phyloP scores from a whole-genome alignment of 139 green algal species.

The Micractinium conductrix region DNA sequence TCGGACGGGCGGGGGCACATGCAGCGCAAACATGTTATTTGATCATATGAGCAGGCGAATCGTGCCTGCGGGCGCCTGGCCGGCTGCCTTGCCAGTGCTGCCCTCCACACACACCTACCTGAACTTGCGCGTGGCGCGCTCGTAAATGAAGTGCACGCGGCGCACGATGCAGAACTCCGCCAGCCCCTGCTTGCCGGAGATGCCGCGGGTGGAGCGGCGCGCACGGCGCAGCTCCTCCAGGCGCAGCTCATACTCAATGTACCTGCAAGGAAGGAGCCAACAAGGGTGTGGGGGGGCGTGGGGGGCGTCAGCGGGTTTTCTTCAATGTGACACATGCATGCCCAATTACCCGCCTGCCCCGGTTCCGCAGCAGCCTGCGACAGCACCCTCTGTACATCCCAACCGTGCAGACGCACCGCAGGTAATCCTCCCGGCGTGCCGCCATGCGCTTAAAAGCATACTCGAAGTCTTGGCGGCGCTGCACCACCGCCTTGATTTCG shows the following conservation, averaged over 20 bases:
- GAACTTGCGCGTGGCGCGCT: conserved; percentile 89
- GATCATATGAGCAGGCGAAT: too few relatives aligned
- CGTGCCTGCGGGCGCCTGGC: too few relatives aligned
- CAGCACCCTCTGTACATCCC: too few relatives aligned
- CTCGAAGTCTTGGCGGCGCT: conserved; percentile 85
- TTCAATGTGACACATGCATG: too few relatives aligned
- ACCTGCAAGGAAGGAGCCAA: conserved; percentile 50
- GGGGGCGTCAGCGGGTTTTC: too few relatives aligned
- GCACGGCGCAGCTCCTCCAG: conserved; percentile 79
- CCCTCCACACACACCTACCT: too few relatives aligned
- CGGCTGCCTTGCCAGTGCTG: too few relatives aligned
- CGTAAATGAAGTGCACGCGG: conserved; percentile 92
- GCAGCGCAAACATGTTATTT: too few relatives aligned
- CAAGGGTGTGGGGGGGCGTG: too few relatives aligned
- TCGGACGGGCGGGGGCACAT: too few relatives aligned
- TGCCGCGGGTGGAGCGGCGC: conserved; percentile 54
- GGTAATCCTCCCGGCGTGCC: conserved; percentile 80
- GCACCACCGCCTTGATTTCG: conserved; percentile 84
- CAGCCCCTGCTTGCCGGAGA: conserved; percentile 63
- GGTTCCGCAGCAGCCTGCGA: too few relatives aligned
- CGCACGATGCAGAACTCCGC: conserved; percentile 74
- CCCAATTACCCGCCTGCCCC: too few relatives aligned
- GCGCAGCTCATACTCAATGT: conserved; percentile 82
- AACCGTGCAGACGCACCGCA: conserved; percentile 43
- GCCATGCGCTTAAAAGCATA: conserved; percentile 86